These are phyloP conservation scores for Talaromyces liani DNA, from an alignment of 495 filamentous ascomycete species.

Conservation along the genomic window DNA sequence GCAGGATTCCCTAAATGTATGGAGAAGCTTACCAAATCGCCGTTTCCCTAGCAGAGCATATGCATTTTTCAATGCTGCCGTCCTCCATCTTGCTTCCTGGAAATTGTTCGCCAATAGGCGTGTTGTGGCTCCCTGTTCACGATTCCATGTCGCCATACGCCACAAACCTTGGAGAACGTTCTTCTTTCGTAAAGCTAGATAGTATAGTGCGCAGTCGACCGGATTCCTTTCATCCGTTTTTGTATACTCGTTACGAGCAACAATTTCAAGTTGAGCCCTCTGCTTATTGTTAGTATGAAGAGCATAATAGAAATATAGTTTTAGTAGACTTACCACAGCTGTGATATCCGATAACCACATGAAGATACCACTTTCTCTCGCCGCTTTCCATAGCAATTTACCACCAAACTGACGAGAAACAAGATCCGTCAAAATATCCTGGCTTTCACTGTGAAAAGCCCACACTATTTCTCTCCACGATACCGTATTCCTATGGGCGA, in stretches of 20 bases:
- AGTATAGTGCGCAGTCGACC: constrained; percentile 87
- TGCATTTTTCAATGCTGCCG: constrained; percentile 89
- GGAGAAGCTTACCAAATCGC: constrained; percentile 59
- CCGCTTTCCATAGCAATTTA: constrained; percentile 74
- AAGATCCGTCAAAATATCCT: constrained; percentile 87
- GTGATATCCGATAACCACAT: constrained; percentile 82
- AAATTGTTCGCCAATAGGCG: constrained; percentile 83
- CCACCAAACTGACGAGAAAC: constrained; percentile 75
- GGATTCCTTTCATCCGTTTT: constrained; percentile 83
- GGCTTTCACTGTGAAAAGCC: constrained; percentile 86
- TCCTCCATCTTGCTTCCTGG: constrained; percentile 75
- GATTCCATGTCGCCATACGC: constrained; percentile 90
- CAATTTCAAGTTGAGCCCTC: constrained; percentile 74
- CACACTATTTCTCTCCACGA: constrained; percentile 93
- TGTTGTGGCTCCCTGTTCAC: constrained; percentile 72
- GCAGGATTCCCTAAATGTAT: neutral
- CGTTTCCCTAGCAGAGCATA: constrained; percentile 92
- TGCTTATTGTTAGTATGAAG: constrained; percentile 26
- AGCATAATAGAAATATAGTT: neutral
- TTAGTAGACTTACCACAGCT: constrained; percentile 58
- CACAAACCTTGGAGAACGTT: constrained; percentile 85
- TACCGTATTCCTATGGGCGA: constrained; percentile 56
- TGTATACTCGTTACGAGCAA: constrained; percentile 91
- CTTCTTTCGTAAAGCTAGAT: constrained; percentile 88
- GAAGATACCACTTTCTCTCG: constrained; percentile 81